These are phyloP conservation scores for Podospora anserina DNA, from an alignment of 495 filamentous ascomycete species.

Conservation along the genomic window DNA sequence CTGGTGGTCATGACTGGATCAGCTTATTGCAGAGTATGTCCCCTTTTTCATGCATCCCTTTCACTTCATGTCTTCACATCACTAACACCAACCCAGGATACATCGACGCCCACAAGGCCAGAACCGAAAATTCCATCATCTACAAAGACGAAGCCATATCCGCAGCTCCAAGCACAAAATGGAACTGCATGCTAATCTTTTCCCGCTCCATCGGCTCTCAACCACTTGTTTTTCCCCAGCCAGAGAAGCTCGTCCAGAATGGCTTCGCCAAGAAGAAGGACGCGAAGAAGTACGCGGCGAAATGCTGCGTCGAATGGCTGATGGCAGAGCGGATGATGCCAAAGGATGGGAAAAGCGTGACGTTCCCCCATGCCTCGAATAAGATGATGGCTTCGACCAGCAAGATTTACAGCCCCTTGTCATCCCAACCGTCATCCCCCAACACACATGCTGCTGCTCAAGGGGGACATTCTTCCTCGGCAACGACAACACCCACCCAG, in stretches of 20 bases:
- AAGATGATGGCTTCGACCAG: background rate
- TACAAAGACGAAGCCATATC: constrained; percentile 9
- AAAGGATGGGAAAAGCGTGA: constrained; percentile 16
- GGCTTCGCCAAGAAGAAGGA: constrained; percentile 42
- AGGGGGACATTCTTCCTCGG: background rate
- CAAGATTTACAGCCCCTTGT: background rate
- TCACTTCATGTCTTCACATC: background rate
- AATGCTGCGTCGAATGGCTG: constrained; percentile 41
- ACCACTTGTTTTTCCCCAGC: no score
- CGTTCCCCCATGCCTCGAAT: constrained; percentile 12
- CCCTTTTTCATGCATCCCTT: background rate
- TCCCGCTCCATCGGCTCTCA: no score
- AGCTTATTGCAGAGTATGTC: constrained; percentile 35
- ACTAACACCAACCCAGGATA: constrained; percentile 19
- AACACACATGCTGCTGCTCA: no score
- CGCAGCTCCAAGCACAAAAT: constrained; percentile 11
- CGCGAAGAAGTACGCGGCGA: constrained; percentile 46
- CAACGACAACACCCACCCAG: background rate
- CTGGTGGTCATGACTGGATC: constrained; percentile 38
- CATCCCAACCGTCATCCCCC: background rate
- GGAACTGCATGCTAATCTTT: constrained; percentile 19
- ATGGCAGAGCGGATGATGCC: constrained; percentile 28
- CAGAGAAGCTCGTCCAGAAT: constrained; percentile 12
- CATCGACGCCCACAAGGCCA: constrained; percentile 12
- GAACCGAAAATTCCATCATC: constrained; percentile 3